phyloP scores from a whole-genome alignment of 176 grass and related monocot genomes.

The Alopecurus myosuroides region DNA sequence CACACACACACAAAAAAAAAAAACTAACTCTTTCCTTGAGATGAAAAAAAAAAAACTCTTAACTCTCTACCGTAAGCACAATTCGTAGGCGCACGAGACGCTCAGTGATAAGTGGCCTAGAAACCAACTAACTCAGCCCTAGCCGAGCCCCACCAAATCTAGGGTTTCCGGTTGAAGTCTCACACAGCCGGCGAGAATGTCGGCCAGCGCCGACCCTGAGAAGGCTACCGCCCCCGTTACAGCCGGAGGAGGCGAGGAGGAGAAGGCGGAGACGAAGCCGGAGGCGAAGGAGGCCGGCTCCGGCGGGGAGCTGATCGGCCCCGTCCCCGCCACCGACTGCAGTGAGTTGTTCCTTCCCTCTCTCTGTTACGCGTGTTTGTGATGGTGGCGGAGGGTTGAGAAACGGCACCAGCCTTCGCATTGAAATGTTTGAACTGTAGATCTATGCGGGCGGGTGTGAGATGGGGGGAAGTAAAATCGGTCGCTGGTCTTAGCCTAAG shows the following conservation, averaged over 20 bases:
- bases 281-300: background rate
- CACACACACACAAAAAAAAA: too few species aligned
- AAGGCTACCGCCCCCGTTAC: slow-evolving; percentile 8
- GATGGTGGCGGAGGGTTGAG: background rate
- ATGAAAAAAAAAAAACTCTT: too few species aligned
- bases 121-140: too few species aligned
- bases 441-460: background rate
- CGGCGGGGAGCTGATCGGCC: slow-evolving; percentile 70
- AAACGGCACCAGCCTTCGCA: background rate
- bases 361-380: background rate
- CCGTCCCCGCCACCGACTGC: slow-evolving; percentile 80
- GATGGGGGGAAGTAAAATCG: background rate
- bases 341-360: slow-evolving; percentile 23
- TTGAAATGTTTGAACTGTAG: background rate
- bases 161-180: slow-evolving; percentile 47
- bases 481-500: background rate
- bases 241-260: slow-evolving; percentile 1
- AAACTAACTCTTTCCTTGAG: too few species aligned
- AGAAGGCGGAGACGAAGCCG: slow-evolving; percentile 28
- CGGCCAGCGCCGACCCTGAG: slow-evolving; percentile 35
- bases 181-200: slow-evolving; percentile 45
- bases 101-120: too few species aligned
- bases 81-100: too few species aligned
- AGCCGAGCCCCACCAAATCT: too few species aligned
- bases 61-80: too few species aligned